A percentile compares a stretch with the other conserved stretches of the same genome.
phyloP scores from a whole-genome alignment of 2,329 filamentous ascomycete genomes.

The Lachnellula suecica region DNA sequence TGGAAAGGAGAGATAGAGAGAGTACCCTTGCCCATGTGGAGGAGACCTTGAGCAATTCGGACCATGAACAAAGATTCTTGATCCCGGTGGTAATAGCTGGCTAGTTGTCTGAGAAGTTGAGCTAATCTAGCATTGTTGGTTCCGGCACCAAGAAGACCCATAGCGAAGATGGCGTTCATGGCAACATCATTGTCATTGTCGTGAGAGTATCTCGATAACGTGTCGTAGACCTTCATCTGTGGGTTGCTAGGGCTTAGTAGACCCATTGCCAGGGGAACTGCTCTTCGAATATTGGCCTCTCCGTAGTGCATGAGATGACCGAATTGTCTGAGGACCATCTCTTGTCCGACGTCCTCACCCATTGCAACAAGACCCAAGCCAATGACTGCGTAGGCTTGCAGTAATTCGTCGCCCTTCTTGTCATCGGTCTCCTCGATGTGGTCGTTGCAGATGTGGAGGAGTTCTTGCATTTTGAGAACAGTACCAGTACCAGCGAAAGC shows the following conservation, averaged over 20 bases:
- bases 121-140: conserved; percentile 98
- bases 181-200: conserved; percentile 98
- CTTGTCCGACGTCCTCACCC: conserved; percentile 97
- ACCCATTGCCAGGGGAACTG: conserved; percentile 94
- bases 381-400: conserved; percentile 94
- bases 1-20: conserved; percentile 98
- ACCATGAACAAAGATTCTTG: conserved; percentile 99
- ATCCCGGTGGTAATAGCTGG: conserved; percentile 97
- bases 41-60: conserved; percentile 90
- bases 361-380: conserved; percentile 93
- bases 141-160: conserved; percentile 94
- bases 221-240: conserved; percentile 99
- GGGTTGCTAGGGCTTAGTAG: conserved; percentile 96
- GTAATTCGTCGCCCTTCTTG: conserved; percentile 91
- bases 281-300: conserved; percentile 93
- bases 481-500: conserved; percentile 98
- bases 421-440: conserved; percentile 93
- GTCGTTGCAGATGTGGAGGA: conserved; percentile 97
- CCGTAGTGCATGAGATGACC: conserved; percentile 99
- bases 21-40: conserved; percentile 99
- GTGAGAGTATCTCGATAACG: conserved; percentile 93
- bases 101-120: conserved; percentile 89
- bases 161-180: conserved; percentile 97
- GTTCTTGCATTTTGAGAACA: conserved; percentile 93
- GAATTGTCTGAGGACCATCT: conserved; percentile 97